A percentile compares a stretch with the other conserved stretches of the same genome.
Evolutionary conservation across 176 grass and related monocot species (phyloP).

Genomic region (Bonia amplexicaulis): DNA sequence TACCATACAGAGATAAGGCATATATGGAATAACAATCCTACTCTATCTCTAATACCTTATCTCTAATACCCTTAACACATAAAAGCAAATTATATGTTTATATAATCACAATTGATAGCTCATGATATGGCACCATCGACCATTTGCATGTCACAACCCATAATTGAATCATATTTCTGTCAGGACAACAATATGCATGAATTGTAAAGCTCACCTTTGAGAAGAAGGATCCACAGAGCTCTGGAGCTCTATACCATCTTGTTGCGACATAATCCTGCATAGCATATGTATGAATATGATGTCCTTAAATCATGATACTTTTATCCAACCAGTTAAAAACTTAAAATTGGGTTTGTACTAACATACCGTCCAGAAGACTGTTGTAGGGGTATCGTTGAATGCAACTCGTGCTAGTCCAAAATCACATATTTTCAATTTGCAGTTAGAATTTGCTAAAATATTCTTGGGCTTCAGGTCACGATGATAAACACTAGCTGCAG

Average conservation of each 20-base stretch:
- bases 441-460: slow-evolving; percentile 98
- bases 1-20: too few relatives aligned
- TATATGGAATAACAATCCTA: too few relatives aligned
- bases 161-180: background rate
- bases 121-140: background rate
- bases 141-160: background rate
- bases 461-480: slow-evolving; percentile 98
- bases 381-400: slow-evolving; percentile 82
- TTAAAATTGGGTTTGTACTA: background rate
- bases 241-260: slow-evolving; percentile 99
- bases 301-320: slow-evolving; percentile 6
- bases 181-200: background rate
- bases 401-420: slow-evolving; percentile 97
- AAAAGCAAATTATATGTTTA: background rate
- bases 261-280: slow-evolving; percentile 98
- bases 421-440: slow-evolving; percentile 99
- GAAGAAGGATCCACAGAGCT: slow-evolving; percentile 98
- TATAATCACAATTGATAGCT: background rate
- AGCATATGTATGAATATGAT: slow-evolving; percentile 3
- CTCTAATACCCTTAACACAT: too few relatives aligned
- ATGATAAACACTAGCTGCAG: slow-evolving; percentile 93
- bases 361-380: slow-evolving; percentile 98
- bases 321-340: background rate
- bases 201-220: slow-evolving; percentile 53
- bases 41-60: too few relatives aligned